Base-by-base conservation (phyloP, 805 yeast species). In the Saccharomycopsis sp. region DNA sequence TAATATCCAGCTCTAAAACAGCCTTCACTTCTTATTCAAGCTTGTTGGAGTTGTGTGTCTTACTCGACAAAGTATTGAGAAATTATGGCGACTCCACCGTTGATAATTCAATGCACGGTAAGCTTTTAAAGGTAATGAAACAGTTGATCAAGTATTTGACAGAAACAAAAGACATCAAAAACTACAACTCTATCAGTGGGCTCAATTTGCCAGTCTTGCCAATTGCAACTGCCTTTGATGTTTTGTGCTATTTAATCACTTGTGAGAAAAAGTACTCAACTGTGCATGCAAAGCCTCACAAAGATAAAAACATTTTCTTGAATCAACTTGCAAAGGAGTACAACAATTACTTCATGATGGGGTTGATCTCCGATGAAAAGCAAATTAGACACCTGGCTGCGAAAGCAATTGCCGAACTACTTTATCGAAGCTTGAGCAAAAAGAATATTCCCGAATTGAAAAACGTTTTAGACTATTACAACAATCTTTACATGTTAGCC, bases 331-430 rank as follows among this genome's bases (percentile, higher is more conserved):
- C 43, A 3, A 47, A 47, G 23, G 48, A 44, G 7, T 44, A 17
- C 26, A 41, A 31, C 15, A 39, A 27, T 26, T 47, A 47, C 33
- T 32, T 30, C 29, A 13, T 41, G 1, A 41, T 47, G 42, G 50
- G 50, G 2, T 38, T 47, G 7, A 16, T 37, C 5, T 35, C 39
- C 12, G 39, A 40, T 23, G 48, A 57, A 36, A 48, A 39, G 35
- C 38, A 37, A 29, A 43, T 53, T 4, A 49, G 60, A 42, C 29
- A 42, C 6, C 20, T 42, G 2, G 54, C 65, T 0, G 64, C 67
- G 1, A 59, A 54, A 29, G 41, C 60, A 1, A 21, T 65, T 8
- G 64, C 67, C 0, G 67, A 65, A 32, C 48, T 63, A 1, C 32
- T 66, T 12, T 59, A 34, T 19, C 23, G 29, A 13, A 44, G 41